Percentiles rank a stretch among this genome's conserved stretches.
Conservation (phyloP, 2,329 filamentous ascomycete genomes). For the Beauveria rudraprayagi region DNA sequence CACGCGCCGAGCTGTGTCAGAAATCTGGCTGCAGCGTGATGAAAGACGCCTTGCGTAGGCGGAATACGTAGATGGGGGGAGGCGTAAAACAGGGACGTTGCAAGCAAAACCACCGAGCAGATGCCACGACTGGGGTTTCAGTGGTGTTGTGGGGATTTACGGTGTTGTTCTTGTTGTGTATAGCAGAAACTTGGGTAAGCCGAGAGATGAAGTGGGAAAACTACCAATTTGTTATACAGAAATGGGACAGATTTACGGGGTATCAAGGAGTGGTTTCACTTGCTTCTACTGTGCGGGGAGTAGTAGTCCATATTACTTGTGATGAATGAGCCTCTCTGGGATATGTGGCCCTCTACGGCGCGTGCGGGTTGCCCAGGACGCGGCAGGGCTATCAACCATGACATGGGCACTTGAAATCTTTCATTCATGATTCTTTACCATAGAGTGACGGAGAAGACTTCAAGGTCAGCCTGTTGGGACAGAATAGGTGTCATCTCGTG, state of each 20-base stretch:
- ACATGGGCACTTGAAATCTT: neutral
- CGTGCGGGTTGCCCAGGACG: neutral
- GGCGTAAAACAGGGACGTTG: constrained; percentile 1
- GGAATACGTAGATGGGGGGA: neutral
- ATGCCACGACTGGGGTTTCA: neutral
- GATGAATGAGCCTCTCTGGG: constrained; percentile 4
- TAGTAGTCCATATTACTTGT: too few relatives aligned
- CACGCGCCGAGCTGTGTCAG: neutral
- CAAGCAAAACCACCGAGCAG: neutral
- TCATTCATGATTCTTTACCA: too few relatives aligned
- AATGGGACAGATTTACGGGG: too few relatives aligned
- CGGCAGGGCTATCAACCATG: neutral
- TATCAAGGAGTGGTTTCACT: neutral
- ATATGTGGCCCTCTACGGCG: neutral
- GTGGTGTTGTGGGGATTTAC: neutral
- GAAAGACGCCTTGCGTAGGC: neutral
- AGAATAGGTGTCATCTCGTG: too few relatives aligned
- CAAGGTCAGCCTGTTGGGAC: too few relatives aligned
- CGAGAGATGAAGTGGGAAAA: neutral
- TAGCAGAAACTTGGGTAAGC: too few relatives aligned
- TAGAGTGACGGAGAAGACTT: too few relatives aligned
- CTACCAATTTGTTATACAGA: neutral
- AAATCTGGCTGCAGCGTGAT: neutral
- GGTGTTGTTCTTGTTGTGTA: neutral
- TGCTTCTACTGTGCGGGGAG: too few relatives aligned